A percentile compares a stretch with the other conserved stretches of the same genome.
Conservation (phyloP, 371 early-diverging fungal genomes). For the Paraphysoderma sedebokerense region DNA sequence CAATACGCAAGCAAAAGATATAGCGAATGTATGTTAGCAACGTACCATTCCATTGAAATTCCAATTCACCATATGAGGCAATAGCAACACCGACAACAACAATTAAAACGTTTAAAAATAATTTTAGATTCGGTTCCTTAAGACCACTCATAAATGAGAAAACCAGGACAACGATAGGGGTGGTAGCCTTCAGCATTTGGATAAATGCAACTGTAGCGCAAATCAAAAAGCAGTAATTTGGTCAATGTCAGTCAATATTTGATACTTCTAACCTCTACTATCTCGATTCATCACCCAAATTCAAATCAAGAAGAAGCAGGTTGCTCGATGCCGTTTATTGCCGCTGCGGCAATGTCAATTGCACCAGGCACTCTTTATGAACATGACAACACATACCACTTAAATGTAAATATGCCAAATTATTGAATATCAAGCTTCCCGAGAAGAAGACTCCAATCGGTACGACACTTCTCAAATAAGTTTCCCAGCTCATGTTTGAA, state of each 20-base stretch:
- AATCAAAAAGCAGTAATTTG: no score
- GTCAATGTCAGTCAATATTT: no score
- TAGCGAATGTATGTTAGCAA: no score
- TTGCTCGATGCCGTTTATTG: no score
- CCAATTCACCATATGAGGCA: constrained; percentile 12
- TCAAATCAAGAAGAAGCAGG: no score
- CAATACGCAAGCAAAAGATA: no score
- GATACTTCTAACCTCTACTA: no score
- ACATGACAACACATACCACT: background rate
- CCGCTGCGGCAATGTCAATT: background rate
- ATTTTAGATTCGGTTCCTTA: constrained; percentile 1
- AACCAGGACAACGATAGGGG: constrained; percentile 12
- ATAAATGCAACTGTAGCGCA: constrained; percentile 9
- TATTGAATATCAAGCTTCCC: constrained; percentile 9
- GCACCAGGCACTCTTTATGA: background rate
- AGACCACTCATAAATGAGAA: constrained; percentile 3
- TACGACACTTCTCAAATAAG: constrained; percentile 5
- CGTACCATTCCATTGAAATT: constrained; percentile 9
- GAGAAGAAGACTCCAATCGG: constrained; percentile 14
- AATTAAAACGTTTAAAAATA: constrained; percentile 6
- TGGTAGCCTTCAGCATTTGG: constrained; percentile 17
- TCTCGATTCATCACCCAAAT: no score
- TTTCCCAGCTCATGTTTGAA: constrained; percentile 4
- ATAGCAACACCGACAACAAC: constrained; percentile 14
- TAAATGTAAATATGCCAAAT: constrained; percentile 12